Conservation (phyloP, 345 rosid species). For the Pistacia vera region DNA sequence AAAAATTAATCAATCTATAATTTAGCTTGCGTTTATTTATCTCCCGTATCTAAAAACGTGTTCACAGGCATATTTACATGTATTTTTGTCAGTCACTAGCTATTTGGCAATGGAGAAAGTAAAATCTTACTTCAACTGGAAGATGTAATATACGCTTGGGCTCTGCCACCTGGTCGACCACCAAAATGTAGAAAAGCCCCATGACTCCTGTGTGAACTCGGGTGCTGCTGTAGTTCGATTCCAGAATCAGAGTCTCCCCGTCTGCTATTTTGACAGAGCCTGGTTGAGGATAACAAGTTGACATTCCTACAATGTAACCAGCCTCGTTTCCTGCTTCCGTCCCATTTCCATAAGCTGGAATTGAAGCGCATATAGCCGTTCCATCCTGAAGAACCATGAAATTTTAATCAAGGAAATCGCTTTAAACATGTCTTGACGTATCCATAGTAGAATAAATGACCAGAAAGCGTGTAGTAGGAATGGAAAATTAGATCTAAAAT, state of each 20-base stretch:
- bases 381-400: conserved; percentile 46
- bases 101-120: too few species aligned
- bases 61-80: background rate
- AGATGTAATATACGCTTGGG: conserved; percentile 15
- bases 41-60: background rate
- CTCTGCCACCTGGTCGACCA: conserved; percentile 53
- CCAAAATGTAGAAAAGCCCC: conserved; percentile 77
- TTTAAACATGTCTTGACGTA: too few species aligned
- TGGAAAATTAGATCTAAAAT: background rate
- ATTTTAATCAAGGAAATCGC: too few species aligned
- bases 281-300: conserved; percentile 77
- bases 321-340: conserved; percentile 84
- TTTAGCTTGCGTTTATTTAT: background rate
- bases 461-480: background rate
- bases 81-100: background rate
- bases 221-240: conserved; percentile 59
- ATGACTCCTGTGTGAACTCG: conserved; percentile 75
- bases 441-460: too few species aligned
- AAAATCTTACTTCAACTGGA: conserved; percentile 35
- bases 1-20: background rate
- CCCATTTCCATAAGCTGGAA: conserved; percentile 67
- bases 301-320: conserved; percentile 92
- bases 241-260: conserved; percentile 65
- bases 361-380: conserved; percentile 55
- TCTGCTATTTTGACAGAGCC: conserved; percentile 56